Conservation (phyloP, 768 basidiomycete species). For the Suillus lakei region DNA sequence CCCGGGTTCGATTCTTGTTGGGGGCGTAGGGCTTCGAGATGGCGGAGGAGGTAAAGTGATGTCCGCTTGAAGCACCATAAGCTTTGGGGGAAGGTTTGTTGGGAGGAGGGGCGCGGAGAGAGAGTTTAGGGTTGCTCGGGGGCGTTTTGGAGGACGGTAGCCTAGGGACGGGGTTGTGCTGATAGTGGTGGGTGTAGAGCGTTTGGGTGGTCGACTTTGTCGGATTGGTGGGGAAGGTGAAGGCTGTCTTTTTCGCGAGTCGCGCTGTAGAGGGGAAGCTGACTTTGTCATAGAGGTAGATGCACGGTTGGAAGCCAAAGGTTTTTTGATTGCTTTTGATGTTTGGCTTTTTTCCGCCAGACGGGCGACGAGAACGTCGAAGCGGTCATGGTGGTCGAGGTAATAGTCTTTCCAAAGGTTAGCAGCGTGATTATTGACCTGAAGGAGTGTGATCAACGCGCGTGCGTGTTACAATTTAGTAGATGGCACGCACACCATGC, state of each 20-base stretch:
- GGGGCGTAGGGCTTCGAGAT: slow-evolving; percentile 72
- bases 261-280: slow-evolving; percentile 21
- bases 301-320: slow-evolving; percentile 16
- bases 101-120: slow-evolving; percentile 49
- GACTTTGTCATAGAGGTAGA: neutral
- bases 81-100: slow-evolving; percentile 41
- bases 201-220: slow-evolving; percentile 27
- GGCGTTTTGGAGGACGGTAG: slow-evolving; percentile 34
- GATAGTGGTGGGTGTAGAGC: slow-evolving; percentile 23
- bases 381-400: slow-evolving; percentile 65
- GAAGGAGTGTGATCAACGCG: slow-evolving; percentile 12
- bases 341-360: slow-evolving; percentile 18
- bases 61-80: slow-evolving; percentile 66
- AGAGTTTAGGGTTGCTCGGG: slow-evolving; percentile 59
- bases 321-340: slow-evolving; percentile 37
- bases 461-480: neutral
- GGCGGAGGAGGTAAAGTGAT: slow-evolving; percentile 66
- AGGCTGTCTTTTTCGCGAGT: slow-evolving; percentile 42
- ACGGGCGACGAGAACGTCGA: slow-evolving; percentile 48
- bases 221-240: slow-evolving; percentile 31
- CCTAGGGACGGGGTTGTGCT: slow-evolving; percentile 25
- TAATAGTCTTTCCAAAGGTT: slow-evolving; percentile 84
- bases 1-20: slow-evolving; percentile 49
- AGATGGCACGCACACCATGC: slow-evolving; percentile 56
- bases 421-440: slow-evolving; percentile 54